Evolutionary conservation across 225 moss, liverwort and hornwort genomes (phyloP), one percentile per base, ranked within the genome.

Genomic region (Pseudoscleropodium purum): DNA sequence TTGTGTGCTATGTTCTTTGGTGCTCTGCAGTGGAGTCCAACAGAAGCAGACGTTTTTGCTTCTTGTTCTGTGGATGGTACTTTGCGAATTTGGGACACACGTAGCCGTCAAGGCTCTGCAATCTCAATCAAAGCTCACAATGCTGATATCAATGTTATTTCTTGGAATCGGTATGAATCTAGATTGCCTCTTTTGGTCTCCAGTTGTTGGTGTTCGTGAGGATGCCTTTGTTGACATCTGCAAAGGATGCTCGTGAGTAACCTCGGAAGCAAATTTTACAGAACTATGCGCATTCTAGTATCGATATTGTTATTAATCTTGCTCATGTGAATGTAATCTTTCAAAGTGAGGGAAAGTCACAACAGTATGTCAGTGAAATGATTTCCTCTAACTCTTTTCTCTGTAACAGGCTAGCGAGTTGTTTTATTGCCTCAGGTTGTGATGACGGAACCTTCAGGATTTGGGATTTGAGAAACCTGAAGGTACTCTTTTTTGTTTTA

Each of bases 371-470:
- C 10, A 45, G 7, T 81, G 81, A 49, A 39, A 45, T 76, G 27
- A 54, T 82, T 68, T 39, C 47, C 29, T 52, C 74, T 74, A 84
- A 80, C 41, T 79, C 60, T 78, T 83, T 79, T 25, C 34, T 75
- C 19, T 86, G 67, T 39, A n/a, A 84, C 89, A 97, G 97, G 90
- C 94, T 97, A 85, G 99, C 97, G 84, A 99, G 97, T 88, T 97
- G 97, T 90, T 97, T 99, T 95, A 93, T 97, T 89, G 99, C 99
- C 41, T 97, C 97, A 33, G 99, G 99, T 76, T 96, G 95, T 82
- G 99, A 99, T 87, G 99, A 97, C 86, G 99, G 99, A 61, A 95
- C 97, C n/a, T 97, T 99, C 87, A 93, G 97, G 51, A 96, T 99
- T 77, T 99, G 97, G 97, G 97, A 99, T 95, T 93, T 99, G 86